These are phyloP conservation scores for Collybia nuda DNA, from an alignment of 768 basidiomycete genomes.

Conservation along the genomic window DNA sequence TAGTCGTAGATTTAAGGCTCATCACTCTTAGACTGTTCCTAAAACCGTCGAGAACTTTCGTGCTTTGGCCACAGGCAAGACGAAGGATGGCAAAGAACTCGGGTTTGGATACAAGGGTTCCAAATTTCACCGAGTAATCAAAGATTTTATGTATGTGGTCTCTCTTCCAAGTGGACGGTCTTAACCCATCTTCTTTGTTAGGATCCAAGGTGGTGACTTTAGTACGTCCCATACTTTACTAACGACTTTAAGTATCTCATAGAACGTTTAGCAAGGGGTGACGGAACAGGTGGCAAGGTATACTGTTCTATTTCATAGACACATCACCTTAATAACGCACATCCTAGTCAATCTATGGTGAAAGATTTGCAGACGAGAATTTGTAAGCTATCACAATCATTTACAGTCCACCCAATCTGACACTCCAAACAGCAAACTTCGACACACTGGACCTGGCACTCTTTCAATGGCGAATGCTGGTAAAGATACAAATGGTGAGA, in stretches of 20 bases:
- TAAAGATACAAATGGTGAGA: conserved; percentile 86
- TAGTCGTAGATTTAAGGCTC: neutral
- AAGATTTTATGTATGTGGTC: conserved; percentile 77
- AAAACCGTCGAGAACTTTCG: conserved; percentile 99
- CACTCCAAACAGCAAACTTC: conserved; percentile 73
- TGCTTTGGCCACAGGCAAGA: conserved; percentile 81
- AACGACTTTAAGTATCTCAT: conserved; percentile 11
- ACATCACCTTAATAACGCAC: neutral
- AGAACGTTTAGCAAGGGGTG: conserved; percentile 60
- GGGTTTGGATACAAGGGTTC: conserved; percentile 95
- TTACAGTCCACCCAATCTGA: neutral
- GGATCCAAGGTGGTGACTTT: conserved; percentile 99
- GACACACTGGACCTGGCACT: conserved; percentile 84
- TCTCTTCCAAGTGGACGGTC: neutral
- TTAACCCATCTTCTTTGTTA: conserved; percentile 20
- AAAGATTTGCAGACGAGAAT: conserved; percentile 93
- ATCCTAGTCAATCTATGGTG: conserved; percentile 85
- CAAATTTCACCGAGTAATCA: conserved; percentile 95
- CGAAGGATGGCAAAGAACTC: conserved; percentile 73
- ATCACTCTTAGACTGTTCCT: conserved; percentile 71
- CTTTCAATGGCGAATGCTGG: conserved; percentile 96
- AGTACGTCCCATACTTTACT: conserved; percentile 51
- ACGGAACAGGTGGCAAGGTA: conserved; percentile 91
- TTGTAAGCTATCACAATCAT: conserved; percentile 53
- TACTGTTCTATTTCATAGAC: conserved; percentile 3